Conservation (phyloP, 352 stramenopile genomes). For the Peronospora destructor region DNA sequence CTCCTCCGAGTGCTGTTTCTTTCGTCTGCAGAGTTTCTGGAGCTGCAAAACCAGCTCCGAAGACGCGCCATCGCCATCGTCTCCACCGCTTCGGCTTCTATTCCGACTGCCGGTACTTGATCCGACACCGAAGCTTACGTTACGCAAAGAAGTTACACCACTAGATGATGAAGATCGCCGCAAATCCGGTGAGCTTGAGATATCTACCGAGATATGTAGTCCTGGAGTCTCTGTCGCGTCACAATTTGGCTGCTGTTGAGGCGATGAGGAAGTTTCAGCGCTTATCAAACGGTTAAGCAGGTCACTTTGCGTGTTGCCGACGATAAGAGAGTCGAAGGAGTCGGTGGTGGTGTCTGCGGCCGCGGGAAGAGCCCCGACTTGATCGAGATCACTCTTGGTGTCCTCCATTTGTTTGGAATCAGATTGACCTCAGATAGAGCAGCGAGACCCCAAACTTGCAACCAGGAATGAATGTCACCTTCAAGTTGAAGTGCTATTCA, state of each 20-base stretch:
- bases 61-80: slow-evolving; percentile 21
- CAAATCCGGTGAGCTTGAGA: slow-evolving; percentile 8
- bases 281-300: neutral
- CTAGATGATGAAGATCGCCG: slow-evolving; percentile 15
- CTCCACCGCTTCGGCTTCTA: slow-evolving; percentile 25
- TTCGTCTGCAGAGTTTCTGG: slow-evolving; percentile 51
- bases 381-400: neutral
- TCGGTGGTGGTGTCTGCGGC: neutral
- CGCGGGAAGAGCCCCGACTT: neutral
- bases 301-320: slow-evolving; percentile 1
- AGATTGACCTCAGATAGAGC: slow-evolving; percentile 10
- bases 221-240: slow-evolving; percentile 18
- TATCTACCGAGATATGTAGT: slow-evolving; percentile 3
- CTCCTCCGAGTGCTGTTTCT: slow-evolving; percentile 60
- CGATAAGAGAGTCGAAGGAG: slow-evolving; percentile 1
- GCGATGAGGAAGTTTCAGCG: neutral
- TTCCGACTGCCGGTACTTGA: slow-evolving; percentile 8
- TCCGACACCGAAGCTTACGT: neutral
- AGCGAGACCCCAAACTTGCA: slow-evolving; percentile 3
- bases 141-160: slow-evolving; percentile 1
- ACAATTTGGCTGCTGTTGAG: slow-evolving; percentile 30
- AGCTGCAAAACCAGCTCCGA: slow-evolving; percentile 58
- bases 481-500: slow-evolving; percentile 4
- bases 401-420: slow-evolving; percentile 20
- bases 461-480: slow-evolving; percentile 3